phyloP scores from a whole-genome alignment of 805 yeast species.

The Saturnispora mendoncae region DNA sequence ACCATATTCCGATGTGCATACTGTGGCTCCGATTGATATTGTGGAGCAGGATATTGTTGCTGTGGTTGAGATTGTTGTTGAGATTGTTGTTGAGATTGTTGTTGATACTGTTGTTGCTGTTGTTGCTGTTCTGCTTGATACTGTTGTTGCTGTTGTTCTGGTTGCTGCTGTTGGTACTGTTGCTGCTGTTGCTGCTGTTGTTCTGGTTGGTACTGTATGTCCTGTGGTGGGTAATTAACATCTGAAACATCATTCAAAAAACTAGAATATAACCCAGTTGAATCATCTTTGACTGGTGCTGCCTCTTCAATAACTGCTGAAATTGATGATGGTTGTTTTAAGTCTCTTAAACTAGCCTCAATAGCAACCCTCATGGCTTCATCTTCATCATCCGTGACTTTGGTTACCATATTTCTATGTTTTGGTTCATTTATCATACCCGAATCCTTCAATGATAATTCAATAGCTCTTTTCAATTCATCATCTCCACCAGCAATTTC shows the following conservation, averaged over 20 bases:
- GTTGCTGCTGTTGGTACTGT: conserved; percentile 9
- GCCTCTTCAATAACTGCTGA: conserved; percentile 8
- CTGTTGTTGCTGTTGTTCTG: too few species aligned
- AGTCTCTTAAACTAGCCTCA: conserved; percentile 78
- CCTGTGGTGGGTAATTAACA: not conserved
- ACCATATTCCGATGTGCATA: too few species aligned
- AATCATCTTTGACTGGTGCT: conserved; percentile 8
- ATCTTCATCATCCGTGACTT: conserved; percentile 47
- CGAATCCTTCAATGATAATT: conserved; percentile 60
- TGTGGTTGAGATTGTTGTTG: not conserved
- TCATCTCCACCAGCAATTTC: conserved; percentile 55
- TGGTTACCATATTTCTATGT: conserved; percentile 1
- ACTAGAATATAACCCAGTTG: conserved; percentile 25
- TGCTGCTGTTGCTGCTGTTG: conserved; percentile 11
- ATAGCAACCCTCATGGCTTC: conserved; percentile 91
- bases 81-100: conserved; percentile 5
- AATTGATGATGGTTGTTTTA: conserved; percentile 29
- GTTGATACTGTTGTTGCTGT: conserved; percentile 12
- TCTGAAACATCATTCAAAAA: conserved; percentile 11
- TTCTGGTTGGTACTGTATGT: conserved; percentile 9
- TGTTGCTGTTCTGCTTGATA: conserved; percentile 9
- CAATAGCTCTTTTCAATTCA: conserved; percentile 69
- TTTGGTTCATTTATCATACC: conserved; percentile 13
- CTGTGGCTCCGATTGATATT: conserved; percentile 1
- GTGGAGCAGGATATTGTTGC: not conserved